Evolutionary conservation across 2,329 filamentous ascomycete species (phyloP).

Genomic region (Alternaria alternata): DNA sequence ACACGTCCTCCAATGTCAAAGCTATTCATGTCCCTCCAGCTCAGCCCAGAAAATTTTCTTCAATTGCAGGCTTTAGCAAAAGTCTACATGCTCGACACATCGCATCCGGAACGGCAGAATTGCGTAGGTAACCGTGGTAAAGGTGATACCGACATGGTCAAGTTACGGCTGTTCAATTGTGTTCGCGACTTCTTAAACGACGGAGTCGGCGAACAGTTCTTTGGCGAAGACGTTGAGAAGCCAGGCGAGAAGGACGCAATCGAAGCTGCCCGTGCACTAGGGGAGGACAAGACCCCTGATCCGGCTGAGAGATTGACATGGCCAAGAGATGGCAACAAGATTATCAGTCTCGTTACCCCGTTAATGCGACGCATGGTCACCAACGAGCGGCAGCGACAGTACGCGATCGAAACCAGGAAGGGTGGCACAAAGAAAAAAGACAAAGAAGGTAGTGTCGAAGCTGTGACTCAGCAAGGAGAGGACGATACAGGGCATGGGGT

Average conservation of each 20-base stretch:
- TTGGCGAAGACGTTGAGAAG: slow-evolving; percentile 50
- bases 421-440: slow-evolving; percentile 51
- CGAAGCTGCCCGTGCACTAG: slow-evolving; percentile 46
- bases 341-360: slow-evolving; percentile 66
- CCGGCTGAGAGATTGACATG: slow-evolving; percentile 56
- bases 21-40: slow-evolving; percentile 63
- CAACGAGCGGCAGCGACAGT: slow-evolving; percentile 66
- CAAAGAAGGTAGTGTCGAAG: slow-evolving; percentile 36
- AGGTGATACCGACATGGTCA: slow-evolving; percentile 65
- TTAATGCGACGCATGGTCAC: slow-evolving; percentile 66
- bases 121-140: slow-evolving; percentile 65
- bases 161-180: slow-evolving; percentile 64
- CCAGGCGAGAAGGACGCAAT: slow-evolving; percentile 43
- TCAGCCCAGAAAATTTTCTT: slow-evolving; percentile 65
- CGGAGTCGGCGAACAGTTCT: slow-evolving; percentile 62
- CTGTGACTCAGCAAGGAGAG: slow-evolving; percentile 14
- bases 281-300: slow-evolving; percentile 51
- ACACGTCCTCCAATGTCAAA: slow-evolving; percentile 67
- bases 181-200: slow-evolving; percentile 62
- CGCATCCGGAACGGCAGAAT: slow-evolving; percentile 63
- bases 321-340: slow-evolving; percentile 64
- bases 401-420: slow-evolving; percentile 65
- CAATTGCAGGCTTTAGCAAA: slow-evolving; percentile 65
- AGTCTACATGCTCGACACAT: slow-evolving; percentile 64
- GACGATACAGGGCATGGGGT: slow-evolving; percentile 4